Base-by-base conservation (phyloP, 1,284 basidiomycete genomes). In the Cryptococcus sp. region DNA sequence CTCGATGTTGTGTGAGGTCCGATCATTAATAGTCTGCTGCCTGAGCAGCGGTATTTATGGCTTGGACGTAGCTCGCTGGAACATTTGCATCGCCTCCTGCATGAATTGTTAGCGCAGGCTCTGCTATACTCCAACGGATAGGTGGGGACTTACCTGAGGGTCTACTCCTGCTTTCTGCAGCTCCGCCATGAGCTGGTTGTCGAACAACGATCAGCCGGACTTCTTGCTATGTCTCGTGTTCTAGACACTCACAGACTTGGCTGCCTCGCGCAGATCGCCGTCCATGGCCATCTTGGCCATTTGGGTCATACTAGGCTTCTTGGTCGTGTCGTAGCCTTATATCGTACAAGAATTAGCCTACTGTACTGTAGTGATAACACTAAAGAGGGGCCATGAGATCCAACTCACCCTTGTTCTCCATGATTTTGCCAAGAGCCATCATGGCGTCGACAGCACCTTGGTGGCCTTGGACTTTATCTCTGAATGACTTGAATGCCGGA, bases 271-370 rank as follows among this genome's bases (percentile, higher is more conserved):
- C 53, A 75, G 57, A 46, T 74, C 73, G 25, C 59, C 55, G 58
- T 75, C 73, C 64, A 72, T 65, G 29, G 66, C 69, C 56, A 75
- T 64, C 63, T 73, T 72, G 51, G 69, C 63, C 62, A 75, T 68
- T 59, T 68, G 62, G 58, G 67, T 69, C 39, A 67, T 62, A 23
- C 63, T 63, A 6, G 69, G 69, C 23, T 66, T 58, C 61, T 71
- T 60, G 16, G 62, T 55, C 46, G 67, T 66, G 59, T 73, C 72
- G 46, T 71, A 63, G 11, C 73, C 72, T 73, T 55, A 40, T 29
- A 29, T 5, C 38, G 52, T 38, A 58, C 41, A 34, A 46, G 20
- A 10, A 20, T 40, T 48, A 10, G 34, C 40, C 17, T 51, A 7
- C 23, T 34, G 5, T 20, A 38, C 20, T 40, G n/a, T 22, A 17